phyloP scores from a whole-genome alignment of 176 grass and related monocot species.

The Carex parvula region DNA sequence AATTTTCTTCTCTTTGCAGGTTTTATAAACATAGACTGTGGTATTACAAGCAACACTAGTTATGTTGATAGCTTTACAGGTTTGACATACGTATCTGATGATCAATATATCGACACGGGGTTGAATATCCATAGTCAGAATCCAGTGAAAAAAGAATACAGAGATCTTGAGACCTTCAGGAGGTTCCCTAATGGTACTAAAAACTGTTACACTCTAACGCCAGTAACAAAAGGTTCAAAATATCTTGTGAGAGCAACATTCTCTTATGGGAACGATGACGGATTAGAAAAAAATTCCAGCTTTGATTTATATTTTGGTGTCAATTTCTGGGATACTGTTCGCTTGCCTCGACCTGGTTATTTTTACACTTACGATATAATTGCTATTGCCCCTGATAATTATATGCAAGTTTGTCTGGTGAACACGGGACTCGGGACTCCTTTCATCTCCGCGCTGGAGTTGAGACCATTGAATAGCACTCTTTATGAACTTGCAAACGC shows the following conservation, averaged over 20 bases:
- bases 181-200: conserved; percentile 26
- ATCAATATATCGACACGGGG: conserved; percentile 38
- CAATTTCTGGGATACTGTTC: conserved; percentile 20
- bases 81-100: conserved; percentile 51
- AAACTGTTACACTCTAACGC: conserved; percentile 30
- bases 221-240: neutral
- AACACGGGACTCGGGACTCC: conserved; percentile 37
- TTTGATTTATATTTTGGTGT: conserved; percentile 37
- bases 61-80: conserved; percentile 34
- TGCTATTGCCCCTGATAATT: conserved; percentile 10
- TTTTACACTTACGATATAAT: neutral
- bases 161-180: conserved; percentile 18
- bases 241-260: conserved; percentile 37
- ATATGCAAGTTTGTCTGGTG: conserved; percentile 33
- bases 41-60: conserved; percentile 27
- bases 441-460: conserved; percentile 35
- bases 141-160: neutral
- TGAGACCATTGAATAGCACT: neutral
- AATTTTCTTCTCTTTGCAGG: conserved; percentile 25
- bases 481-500: neutral
- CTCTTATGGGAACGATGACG: conserved; percentile 34
- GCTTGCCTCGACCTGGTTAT: neutral
- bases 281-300: neutral
- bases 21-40: conserved; percentile 74
- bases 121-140: conserved; percentile 33